Evolutionary conservation across 164 flowering plant species (phyloP).

Genomic region (Magnolia officinalis): DNA sequence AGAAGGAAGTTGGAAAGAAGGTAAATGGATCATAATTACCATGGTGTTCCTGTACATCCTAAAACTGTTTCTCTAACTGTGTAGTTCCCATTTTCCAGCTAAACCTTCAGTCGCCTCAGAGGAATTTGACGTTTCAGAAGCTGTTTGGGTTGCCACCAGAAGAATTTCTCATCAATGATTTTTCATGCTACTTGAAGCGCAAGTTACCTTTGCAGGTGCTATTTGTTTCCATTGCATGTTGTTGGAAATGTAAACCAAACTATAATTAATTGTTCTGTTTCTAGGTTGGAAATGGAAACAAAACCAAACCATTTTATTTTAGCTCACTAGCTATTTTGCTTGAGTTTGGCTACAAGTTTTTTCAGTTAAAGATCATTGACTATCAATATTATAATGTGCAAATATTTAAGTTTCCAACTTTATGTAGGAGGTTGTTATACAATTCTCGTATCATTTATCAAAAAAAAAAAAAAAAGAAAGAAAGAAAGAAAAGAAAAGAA

Average conservation of each 20-base stretch:
- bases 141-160: slow-evolving; percentile 74
- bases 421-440: too few relatives aligned
- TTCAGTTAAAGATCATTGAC: too few relatives aligned
- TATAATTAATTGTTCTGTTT: background rate
- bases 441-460: too few relatives aligned
- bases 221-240: background rate
- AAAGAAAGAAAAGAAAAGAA: too few relatives aligned
- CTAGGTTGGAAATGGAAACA: background rate
- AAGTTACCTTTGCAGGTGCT: slow-evolving; percentile 73
- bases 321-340: too few relatives aligned
- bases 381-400: too few relatives aligned
- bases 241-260: background rate
- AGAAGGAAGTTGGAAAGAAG: slow-evolving; percentile 85
- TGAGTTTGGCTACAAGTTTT: too few relatives aligned
- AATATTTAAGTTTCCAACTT: too few relatives aligned
- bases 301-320: background rate
- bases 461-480: too few relatives aligned
- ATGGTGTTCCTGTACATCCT: background rate
- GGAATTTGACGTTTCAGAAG: slow-evolving; percentile 68
- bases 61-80: background rate
- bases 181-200: slow-evolving; percentile 63
- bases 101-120: slow-evolving; percentile 63
- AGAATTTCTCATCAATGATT: slow-evolving; percentile 76
- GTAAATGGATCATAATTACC: slow-evolving; percentile 25
- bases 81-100: slow-evolving; percentile 38